A percentile compares a stretch with the other conserved stretches of the same genome.
These are phyloP conservation scores for Dactylellina leptospora DNA, from an alignment of 2,329 filamentous ascomycete genomes.

Conservation along the genomic window DNA sequence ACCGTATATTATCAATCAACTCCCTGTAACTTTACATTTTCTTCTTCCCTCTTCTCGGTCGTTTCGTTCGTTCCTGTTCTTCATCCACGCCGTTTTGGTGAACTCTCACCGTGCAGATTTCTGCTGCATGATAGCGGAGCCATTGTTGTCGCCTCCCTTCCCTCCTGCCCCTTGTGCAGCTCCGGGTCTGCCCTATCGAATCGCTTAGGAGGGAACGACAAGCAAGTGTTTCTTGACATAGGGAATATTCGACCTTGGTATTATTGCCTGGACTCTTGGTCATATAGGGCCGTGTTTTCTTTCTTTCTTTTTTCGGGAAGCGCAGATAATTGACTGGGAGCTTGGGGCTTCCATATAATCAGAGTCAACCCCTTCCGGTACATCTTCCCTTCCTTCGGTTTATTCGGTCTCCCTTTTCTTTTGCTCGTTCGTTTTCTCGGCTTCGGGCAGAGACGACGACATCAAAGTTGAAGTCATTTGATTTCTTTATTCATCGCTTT, in stretches of 20 bases:
- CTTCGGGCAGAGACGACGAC: slow-evolving; percentile 22
- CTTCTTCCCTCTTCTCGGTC: slow-evolving; percentile 2
- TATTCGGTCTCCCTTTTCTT: not conserved
- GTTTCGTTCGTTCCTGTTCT: slow-evolving; percentile 16
- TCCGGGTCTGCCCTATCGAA: slow-evolving; percentile 53
- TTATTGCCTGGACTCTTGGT: slow-evolving; percentile 26
- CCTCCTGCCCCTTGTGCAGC: slow-evolving; percentile 48
- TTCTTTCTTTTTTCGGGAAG: slow-evolving; percentile 22
- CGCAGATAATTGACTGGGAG: not conserved
- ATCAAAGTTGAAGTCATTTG: slow-evolving; percentile 11
- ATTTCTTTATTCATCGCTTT: slow-evolving; percentile 13
- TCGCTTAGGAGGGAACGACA: slow-evolving; percentile 53
- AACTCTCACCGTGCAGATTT: slow-evolving; percentile 49
- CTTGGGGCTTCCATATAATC: not conserved
- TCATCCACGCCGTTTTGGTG: slow-evolving; percentile 45
- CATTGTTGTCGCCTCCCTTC: slow-evolving; percentile 51
- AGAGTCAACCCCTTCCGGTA: not conserved
- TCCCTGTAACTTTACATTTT: slow-evolving; percentile 15
- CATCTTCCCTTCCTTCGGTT: not conserved
- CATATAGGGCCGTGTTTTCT: slow-evolving; percentile 30
- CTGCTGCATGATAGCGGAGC: slow-evolving; percentile 51
- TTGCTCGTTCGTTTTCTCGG: not conserved
- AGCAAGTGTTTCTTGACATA: slow-evolving; percentile 32
- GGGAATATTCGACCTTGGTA: slow-evolving; percentile 37
- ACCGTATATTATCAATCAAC: slow-evolving; percentile 46